Evolutionary conservation across 768 basidiomycete species (phyloP).

Genomic region (Tephrocybe sp.): DNA sequence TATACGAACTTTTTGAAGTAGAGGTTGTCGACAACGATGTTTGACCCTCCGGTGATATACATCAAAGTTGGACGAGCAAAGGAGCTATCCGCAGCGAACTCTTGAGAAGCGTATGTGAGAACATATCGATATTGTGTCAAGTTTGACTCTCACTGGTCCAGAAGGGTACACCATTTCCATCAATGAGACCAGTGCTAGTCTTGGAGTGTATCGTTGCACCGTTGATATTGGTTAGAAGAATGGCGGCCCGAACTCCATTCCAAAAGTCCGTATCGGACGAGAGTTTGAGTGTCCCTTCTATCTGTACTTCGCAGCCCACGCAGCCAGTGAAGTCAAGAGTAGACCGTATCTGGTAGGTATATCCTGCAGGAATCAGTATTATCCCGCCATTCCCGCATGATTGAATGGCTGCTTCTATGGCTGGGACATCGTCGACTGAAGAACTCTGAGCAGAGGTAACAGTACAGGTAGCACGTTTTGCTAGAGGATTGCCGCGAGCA

Average conservation of each 20-base stretch:
- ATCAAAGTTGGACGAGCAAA: constrained; percentile 29
- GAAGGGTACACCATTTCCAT: constrained; percentile 31
- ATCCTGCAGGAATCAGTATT: constrained; percentile 28
- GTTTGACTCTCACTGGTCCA: constrained; percentile 23
- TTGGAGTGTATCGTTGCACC: constrained; percentile 26
- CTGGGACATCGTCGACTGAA: constrained; percentile 28
- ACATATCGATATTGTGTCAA: not conserved
- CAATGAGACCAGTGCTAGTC: constrained; percentile 28
- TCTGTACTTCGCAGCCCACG: constrained; percentile 27
- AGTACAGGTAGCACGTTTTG: constrained; percentile 28
- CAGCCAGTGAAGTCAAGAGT: constrained; percentile 29
- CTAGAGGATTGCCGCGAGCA: constrained; percentile 9
- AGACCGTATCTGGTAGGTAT: constrained; percentile 24
- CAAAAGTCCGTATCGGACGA: constrained; percentile 26
- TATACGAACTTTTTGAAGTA: constrained; percentile 25
- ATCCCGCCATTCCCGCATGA: constrained; percentile 31
- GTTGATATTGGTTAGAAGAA: constrained; percentile 22
- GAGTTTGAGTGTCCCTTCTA: constrained; percentile 30
- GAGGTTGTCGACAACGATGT: constrained; percentile 27
- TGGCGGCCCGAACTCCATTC: constrained; percentile 24
- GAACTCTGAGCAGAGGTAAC: constrained; percentile 23
- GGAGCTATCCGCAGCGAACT: constrained; percentile 26
- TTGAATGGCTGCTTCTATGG: constrained; percentile 28
- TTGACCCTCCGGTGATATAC: constrained; percentile 26
- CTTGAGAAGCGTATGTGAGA: constrained; percentile 8